Evolutionary conservation across 495 filamentous ascomycete species (phyloP).

Genomic region (Aspergillus cavernicola): DNA sequence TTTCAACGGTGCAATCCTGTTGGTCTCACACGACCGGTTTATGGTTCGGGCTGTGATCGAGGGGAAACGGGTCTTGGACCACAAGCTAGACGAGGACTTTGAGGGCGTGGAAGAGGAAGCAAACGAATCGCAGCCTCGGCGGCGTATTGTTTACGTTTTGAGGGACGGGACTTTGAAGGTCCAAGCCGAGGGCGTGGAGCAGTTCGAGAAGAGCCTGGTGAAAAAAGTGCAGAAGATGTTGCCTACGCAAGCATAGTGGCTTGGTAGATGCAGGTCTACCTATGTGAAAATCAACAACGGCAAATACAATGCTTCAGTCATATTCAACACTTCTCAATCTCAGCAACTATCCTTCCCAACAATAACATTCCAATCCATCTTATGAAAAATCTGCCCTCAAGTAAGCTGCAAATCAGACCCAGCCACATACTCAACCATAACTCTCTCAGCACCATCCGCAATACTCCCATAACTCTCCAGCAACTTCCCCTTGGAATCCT

Average conservation of each 20-base stretch:
- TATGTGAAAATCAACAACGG: too few species aligned
- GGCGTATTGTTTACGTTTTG: conserved; percentile 58
- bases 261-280: too few species aligned
- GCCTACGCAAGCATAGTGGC: conserved; percentile 8
- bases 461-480: too few species aligned
- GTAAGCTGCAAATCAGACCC: too few species aligned
- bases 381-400: too few species aligned
- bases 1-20: conserved; percentile 67
- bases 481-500: too few species aligned
- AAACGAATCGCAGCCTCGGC: conserved; percentile 43
- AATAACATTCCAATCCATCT: too few species aligned
- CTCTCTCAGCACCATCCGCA: too few species aligned
- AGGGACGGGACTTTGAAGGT: conserved; percentile 53
- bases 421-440: too few species aligned
- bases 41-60: conserved; percentile 67
- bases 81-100: conserved; percentile 47
- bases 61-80: conserved; percentile 46
- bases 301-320: too few species aligned
- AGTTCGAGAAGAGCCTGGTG: conserved; percentile 63
- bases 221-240: conserved; percentile 49
- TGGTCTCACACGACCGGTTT: conserved; percentile 77
- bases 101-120: conserved; percentile 45
- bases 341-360: too few species aligned
- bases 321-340: too few species aligned
- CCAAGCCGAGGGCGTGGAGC: conserved; percentile 54